Base-by-base conservation (phyloP, 257 asterid genomes). In the Przewalskia tangutica region DNA sequence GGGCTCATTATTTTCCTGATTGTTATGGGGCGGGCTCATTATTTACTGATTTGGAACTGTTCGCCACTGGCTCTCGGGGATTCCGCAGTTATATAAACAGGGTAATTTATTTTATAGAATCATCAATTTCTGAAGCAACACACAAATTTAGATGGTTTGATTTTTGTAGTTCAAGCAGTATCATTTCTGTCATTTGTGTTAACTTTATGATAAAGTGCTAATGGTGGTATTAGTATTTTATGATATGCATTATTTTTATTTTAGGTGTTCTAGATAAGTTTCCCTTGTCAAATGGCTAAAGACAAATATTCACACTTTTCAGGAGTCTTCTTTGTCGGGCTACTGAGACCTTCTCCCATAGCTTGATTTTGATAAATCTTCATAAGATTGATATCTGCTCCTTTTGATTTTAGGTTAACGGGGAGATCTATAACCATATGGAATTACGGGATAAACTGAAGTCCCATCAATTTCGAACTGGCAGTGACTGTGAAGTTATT, bases 401-500 rank as follows among this genome's bases (percentile, higher is more conserved):
- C 73, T 42, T 78, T 5, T 82, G 71, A 58, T 85, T 82, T 46
- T 83, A 96, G 99, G 99, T 96, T 81, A 96, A 96, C 82, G 99
- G 99, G 42, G 99, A 96, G 90, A 96, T 96, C 84, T 96, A 96
- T 87, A 96, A 96, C 92, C 99, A 96, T 83, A 89, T 89, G 81
- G 98, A 88, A 55, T 86, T 96, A 81, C 90, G 89, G 87, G 90
- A 88, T 85, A 89, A 83, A 85, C 88, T 96, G 82, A 89, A 88
- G 87, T 89, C 95, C 82, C 99, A 96, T 80, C 66, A 77, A 81
- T 96, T 94, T 90, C 89, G 93, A 79, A 96, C 99, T 27, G 98
- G 93, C 85, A 94, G 99, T 89, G 99, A 96, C 88, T 96, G 99
- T 85, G 99, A 96, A 90, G 99, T 96, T 81, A 96, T 96, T 70